Percentiles rank a stretch among this genome's conserved stretches.
phyloP scores from a whole-genome alignment of 108 stramenopile genomes.

The Aurantiochytrium sp. region DNA sequence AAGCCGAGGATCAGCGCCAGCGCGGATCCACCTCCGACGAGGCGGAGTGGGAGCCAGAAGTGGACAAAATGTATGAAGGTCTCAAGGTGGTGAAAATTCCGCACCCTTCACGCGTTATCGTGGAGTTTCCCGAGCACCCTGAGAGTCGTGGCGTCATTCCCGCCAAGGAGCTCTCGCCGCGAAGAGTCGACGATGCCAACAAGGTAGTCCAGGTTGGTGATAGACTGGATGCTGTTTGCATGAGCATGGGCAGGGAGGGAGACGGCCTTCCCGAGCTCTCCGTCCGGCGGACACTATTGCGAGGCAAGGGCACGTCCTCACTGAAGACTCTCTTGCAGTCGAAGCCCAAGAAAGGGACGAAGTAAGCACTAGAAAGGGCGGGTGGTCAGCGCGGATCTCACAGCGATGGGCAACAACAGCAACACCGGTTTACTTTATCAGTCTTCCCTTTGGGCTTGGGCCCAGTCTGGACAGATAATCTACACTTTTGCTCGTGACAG shows the following conservation, averaged over 20 bases:
- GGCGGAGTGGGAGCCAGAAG: neutral
- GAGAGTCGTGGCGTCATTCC: neutral
- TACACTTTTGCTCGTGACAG: too few species aligned
- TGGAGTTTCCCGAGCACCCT: neutral
- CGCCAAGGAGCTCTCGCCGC: neutral
- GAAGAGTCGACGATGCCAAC: neutral
- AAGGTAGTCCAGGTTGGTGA: neutral
- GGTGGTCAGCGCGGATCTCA: too few species aligned
- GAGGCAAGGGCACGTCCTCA: too few species aligned
- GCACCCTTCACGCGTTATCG: neutral
- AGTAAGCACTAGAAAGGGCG: too few species aligned
- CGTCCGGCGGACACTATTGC: neutral
- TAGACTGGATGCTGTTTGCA: neutral
- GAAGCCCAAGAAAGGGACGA: too few species aligned
- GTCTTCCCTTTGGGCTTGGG: too few species aligned
- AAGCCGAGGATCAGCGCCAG: too few species aligned
- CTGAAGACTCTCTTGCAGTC: too few species aligned
- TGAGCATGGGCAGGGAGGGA: neutral
- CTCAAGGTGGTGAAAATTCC: neutral
- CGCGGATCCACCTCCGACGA: too few species aligned
- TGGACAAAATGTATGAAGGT: neutral
- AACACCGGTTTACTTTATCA: too few species aligned
- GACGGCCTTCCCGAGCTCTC: neutral
- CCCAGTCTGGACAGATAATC: too few species aligned
- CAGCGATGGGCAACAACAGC: too few species aligned